Base-by-base conservation (phyloP, 352 stramenopile genomes). In the Globisporangium viniferum region DNA sequence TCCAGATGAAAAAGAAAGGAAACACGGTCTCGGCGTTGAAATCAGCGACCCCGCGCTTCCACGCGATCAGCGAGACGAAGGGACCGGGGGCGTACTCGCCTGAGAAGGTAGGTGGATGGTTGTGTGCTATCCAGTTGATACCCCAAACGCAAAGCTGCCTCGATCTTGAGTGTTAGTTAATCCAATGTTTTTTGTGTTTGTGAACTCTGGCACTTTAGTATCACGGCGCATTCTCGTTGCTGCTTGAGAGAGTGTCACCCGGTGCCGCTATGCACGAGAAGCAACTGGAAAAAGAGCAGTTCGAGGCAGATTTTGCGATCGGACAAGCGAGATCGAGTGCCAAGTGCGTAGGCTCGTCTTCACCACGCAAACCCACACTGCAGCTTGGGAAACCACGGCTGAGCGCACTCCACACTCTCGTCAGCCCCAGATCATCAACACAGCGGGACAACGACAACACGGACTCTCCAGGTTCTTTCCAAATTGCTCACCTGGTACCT, bases 31-130 rank as follows among this genome's bases (percentile, higher is more conserved):
- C 66, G 5, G 64, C 64, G 8, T 66, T 90, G 18, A 75, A 86
- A 41, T 91, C 82, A n/a, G 64, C 71, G 24, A 80, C 76, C 3
- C 76, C 79, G 29, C 77, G 82, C 18, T 89, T 91, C 59, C 48
- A 35, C 10, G 22, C 55, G 7, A 73, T 41, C 33, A 35, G 18
- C 18, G 63, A 54, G 15, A 68, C 36, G 5, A 59, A 63, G 33
- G 82, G 79, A 2, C 78, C 82, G 2, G 80, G 77, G 0, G 65
- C 69, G 9, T 91, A 91, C 64, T 79, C 70, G 12, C 73, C 73
- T 4, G 82, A 88, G 66, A 69, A 67, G 59, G 82, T 90, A 73
- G 58, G 68, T 76, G 27, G 5, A 58, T 24, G 5, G 59, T 24
- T 29, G 31, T n/a, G 41, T 6, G 41, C 15, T 15, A 49, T 49